A percentile compares a stretch with the other conserved stretches of the same genome.
phyloP scores from a whole-genome alignment of 2,329 filamentous ascomycete genomes.

The Epichloe gansuensis region DNA sequence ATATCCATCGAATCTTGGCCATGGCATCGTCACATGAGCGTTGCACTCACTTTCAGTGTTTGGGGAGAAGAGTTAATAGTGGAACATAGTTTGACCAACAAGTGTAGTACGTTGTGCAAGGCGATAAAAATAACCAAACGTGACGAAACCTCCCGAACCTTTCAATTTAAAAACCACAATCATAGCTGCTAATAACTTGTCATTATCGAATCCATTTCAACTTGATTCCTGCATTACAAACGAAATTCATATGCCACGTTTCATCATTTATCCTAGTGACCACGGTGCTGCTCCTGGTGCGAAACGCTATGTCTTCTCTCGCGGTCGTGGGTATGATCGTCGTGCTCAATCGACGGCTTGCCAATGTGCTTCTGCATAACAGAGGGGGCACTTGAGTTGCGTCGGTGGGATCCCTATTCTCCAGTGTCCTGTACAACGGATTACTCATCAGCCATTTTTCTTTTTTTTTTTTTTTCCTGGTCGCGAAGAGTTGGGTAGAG shows the following conservation, averaged over 20 bases:
- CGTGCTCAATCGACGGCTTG: conserved; percentile 32
- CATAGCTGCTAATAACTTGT: too few relatives aligned
- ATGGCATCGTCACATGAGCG: too few relatives aligned
- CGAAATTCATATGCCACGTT: not conserved
- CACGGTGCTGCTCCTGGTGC: conserved; percentile 35
- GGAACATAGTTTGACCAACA: too few relatives aligned
- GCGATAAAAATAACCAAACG: too few relatives aligned
- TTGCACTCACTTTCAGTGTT: too few relatives aligned
- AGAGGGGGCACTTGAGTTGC: conserved; percentile 47
- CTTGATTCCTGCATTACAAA: not conserved
- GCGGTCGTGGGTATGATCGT: conserved; percentile 29
- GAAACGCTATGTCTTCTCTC: conserved; percentile 34
- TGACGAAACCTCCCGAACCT: too few relatives aligned
- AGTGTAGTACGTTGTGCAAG: too few relatives aligned
- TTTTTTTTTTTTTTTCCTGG: too few relatives aligned
- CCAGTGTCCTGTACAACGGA: not conserved
- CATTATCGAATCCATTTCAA: conserved; percentile 4
- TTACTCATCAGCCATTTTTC: not conserved
- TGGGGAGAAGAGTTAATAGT: too few relatives aligned
- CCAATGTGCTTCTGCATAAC: conserved; percentile 36
- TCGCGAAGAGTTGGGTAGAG: not conserved
- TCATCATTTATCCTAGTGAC: conserved; percentile 23
- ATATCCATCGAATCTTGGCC: too few relatives aligned
- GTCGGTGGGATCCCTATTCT: conserved; percentile 36
- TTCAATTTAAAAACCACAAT: too few relatives aligned